phyloP scores from a whole-genome alignment of 2,329 filamentous ascomycete species.

The Aspergillus sp. region DNA sequence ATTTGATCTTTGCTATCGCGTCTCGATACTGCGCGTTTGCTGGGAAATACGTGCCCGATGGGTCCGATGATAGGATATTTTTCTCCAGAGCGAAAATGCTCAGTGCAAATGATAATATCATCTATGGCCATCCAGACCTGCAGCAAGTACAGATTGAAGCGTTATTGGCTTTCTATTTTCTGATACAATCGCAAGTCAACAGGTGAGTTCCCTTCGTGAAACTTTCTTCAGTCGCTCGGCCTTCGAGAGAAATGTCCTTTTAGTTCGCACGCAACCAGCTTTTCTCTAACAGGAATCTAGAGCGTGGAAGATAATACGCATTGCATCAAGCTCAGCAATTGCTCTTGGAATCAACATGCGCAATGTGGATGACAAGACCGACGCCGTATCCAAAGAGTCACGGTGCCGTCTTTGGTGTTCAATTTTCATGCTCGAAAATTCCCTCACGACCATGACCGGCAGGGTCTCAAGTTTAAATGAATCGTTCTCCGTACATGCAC shows the following conservation, averaged over 20 bases:
- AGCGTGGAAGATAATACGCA: constrained; percentile 36
- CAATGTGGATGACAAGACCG: constrained; percentile 31
- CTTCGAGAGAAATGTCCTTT: background rate
- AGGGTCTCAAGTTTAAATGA: constrained; percentile 30
- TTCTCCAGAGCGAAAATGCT: constrained; percentile 39
- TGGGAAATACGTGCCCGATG: constrained; percentile 19
- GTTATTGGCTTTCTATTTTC: constrained; percentile 35
- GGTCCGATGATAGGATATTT: constrained; percentile 32
- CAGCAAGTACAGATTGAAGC: constrained; percentile 40
- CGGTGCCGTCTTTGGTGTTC: constrained; percentile 43
- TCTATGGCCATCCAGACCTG: constrained; percentile 36
- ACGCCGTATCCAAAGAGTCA: constrained; percentile 33
- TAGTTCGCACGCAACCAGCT: background rate
- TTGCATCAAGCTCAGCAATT: constrained; percentile 35
- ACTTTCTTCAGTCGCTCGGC: background rate
- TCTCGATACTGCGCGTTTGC: constrained; percentile 29
- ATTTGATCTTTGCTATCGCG: constrained; percentile 41
- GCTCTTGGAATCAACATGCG: constrained; percentile 39
- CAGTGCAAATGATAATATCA: constrained; percentile 26
- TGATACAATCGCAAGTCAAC: constrained; percentile 36
- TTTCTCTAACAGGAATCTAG: constrained; percentile 14
- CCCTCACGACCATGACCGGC: constrained; percentile 37
- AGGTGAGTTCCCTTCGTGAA: constrained; percentile 19
- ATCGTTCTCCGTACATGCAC: background rate
- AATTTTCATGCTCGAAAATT: constrained; percentile 34